Evolutionary conservation across 345 rosid genomes (phyloP).

Genomic region (Iberis pinnata): DNA sequence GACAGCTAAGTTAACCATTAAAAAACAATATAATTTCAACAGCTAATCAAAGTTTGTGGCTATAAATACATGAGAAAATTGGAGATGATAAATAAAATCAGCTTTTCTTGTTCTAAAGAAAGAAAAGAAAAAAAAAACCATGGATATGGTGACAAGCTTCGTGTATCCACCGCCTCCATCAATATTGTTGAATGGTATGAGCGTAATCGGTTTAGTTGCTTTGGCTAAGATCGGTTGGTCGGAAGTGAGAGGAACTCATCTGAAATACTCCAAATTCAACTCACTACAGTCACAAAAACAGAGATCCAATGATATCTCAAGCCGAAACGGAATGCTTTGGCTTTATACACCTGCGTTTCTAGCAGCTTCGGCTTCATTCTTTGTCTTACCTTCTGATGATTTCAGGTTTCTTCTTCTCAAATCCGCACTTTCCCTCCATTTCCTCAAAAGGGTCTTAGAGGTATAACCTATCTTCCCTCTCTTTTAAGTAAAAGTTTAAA

Average conservation of each 20-base stretch:
- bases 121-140: not conserved
- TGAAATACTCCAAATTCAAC: conserved; percentile 58
- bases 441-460: conserved; percentile 51
- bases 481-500: too few relatives aligned
- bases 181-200: conserved; percentile 31
- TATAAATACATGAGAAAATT: too few relatives aligned
- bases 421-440: conserved; percentile 56
- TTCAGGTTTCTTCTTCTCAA: conserved; percentile 44
- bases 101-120: too few relatives aligned
- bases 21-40: too few relatives aligned
- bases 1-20: too few relatives aligned
- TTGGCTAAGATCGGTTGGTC: conserved; percentile 32
- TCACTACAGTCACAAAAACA: not conserved
- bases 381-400: conserved; percentile 34
- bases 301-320: conserved; percentile 28
- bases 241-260: conserved; percentile 42
- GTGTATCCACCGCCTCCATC: conserved; percentile 40
- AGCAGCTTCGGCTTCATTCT: conserved; percentile 44
- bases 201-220: conserved; percentile 27
- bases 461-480: too few relatives aligned
- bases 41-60: too few relatives aligned
- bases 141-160: conserved; percentile 19
- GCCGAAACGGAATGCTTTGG: conserved; percentile 54
- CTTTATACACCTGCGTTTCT: conserved; percentile 56
- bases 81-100: too few relatives aligned